phyloP scores from a whole-genome alignment of 2,329 filamentous ascomycete genomes.

The Phaeomoniella chlamydospora region DNA sequence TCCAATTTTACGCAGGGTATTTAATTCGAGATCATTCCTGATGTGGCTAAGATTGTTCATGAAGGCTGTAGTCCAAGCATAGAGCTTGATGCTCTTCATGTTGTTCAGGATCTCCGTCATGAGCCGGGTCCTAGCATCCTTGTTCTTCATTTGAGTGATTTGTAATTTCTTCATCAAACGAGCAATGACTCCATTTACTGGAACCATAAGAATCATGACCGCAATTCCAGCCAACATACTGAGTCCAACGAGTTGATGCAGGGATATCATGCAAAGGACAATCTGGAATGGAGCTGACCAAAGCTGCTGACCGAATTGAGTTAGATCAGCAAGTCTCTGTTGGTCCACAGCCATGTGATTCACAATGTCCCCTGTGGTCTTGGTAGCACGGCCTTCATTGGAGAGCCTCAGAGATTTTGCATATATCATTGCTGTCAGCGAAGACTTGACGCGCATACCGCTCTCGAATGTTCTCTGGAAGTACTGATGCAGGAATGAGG shows the following conservation, averaged over 20 bases:
- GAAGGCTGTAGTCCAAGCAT: slow-evolving; percentile 93
- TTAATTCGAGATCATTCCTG: slow-evolving; percentile 87
- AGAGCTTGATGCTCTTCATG: slow-evolving; percentile 99
- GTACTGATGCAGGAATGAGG: slow-evolving; percentile 86
- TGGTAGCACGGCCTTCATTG: slow-evolving; percentile 76
- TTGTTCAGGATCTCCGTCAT: slow-evolving; percentile 98
- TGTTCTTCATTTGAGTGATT: slow-evolving; percentile 98
- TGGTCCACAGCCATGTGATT: slow-evolving; percentile 99
- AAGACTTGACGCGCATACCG: slow-evolving; percentile 91
- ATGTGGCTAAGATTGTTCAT: slow-evolving; percentile 96
- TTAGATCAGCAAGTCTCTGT: slow-evolving; percentile 83
- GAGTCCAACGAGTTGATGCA: slow-evolving; percentile 87
- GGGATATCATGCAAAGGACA: slow-evolving; percentile 80
- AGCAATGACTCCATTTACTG: slow-evolving; percentile 83
- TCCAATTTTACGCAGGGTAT: slow-evolving; percentile 90
- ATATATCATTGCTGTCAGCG: slow-evolving; percentile 82
- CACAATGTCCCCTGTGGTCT: slow-evolving; percentile 94
- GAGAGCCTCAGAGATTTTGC: slow-evolving; percentile 79
- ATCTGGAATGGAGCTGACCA: slow-evolving; percentile 99
- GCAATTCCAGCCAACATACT: slow-evolving; percentile 93
- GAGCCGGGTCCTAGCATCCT: slow-evolving; percentile 79
- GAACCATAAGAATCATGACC: slow-evolving; percentile 96
- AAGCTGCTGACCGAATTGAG: slow-evolving; percentile 86
- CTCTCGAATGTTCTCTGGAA: slow-evolving; percentile 91
- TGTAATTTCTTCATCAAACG: slow-evolving; percentile 88